Base-by-base conservation (phyloP, 1,284 basidiomycete genomes). In the Tetrapyrgos nigripes region DNA sequence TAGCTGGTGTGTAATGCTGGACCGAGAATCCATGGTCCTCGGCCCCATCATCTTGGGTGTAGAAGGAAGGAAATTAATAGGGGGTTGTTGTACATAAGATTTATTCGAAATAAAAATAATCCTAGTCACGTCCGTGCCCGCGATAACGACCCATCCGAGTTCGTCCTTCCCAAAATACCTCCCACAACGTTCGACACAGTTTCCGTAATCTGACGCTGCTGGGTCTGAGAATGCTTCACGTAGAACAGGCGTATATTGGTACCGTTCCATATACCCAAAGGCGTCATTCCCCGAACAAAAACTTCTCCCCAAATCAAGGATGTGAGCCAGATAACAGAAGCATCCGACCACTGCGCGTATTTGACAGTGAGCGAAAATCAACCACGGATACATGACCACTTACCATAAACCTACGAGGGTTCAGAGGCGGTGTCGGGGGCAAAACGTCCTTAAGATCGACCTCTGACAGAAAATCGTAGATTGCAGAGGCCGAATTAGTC, bases 231-330 rank as follows among this genome's bases (percentile, higher is more conserved):
- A 66, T 95, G 93, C 71, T 94, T 95, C 59, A 97, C 91, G 54
- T 93, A 87, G 77, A 97, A 97, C 50, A 97, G 75, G 26, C 92
- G 86, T 19, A 96, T 92, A 46, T 87, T 89, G 10, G 94, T 96
- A 45, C 87, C 86, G 64, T 91, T 92, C 94, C 94, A 96, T 37
- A 94, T 86, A 6, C 92, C 93, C 29, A 94, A 77, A 4, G 89
- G 89, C 1, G 88, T 86, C 83, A 95, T 89, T 8, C 88, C 89
- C 40, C 88, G 88, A n/a, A 97, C 90, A 69, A 96, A 97, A 23
- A 96, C 86, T 70, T 96, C 93, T 45, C 95, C 95, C 94, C 95
- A 97, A 33, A 96, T 87, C 53, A 97, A 76, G 0, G 91, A 93
- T 9, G 93, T 93, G 48, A 96, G 80, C 95, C 95, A 97, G 11